These are phyloP conservation scores for Knoxdaviesia proteae DNA, from an alignment of 2,329 filamentous ascomycete species.

Conservation along the genomic window DNA sequence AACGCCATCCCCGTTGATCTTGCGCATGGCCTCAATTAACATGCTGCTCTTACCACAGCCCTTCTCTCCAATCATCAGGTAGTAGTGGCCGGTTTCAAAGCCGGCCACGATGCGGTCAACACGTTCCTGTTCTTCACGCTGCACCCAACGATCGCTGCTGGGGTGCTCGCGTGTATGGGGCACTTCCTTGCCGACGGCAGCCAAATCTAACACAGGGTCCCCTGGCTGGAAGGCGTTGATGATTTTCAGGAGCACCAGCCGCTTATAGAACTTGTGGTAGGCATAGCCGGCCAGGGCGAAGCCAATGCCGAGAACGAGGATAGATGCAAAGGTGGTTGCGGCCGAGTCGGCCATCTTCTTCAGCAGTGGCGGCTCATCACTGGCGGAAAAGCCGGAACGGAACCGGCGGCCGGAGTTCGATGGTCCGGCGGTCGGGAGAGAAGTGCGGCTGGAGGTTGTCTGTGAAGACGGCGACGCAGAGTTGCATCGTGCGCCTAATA, in stretches of 20 bases:
- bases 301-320: constrained; percentile 46
- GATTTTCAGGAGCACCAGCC: constrained; percentile 80
- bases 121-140: constrained; percentile 58
- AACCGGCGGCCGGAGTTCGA: no score
- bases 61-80: constrained; percentile 83
- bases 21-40: constrained; percentile 86
- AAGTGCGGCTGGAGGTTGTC: no score
- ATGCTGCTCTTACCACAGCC: constrained; percentile 94
- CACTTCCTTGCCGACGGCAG: constrained; percentile 39
- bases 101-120: constrained; percentile 74
- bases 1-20: constrained; percentile 70
- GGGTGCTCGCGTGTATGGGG: constrained; percentile 19
- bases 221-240: constrained; percentile 77
- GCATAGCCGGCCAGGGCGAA: constrained; percentile 49
- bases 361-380: constrained; percentile 16
- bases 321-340: constrained; percentile 55
- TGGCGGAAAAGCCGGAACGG: no score
- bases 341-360: constrained; percentile 54
- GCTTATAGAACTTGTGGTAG: constrained; percentile 76
- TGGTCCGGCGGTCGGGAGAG: no score
- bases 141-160: constrained; percentile 46
- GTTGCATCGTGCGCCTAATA: no score
- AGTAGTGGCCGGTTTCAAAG: constrained; percentile 58
- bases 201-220: constrained; percentile 71
- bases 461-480: no score